Conservation (phyloP, 2,329 filamentous ascomycete genomes). For the Fusarium globosum region DNA sequence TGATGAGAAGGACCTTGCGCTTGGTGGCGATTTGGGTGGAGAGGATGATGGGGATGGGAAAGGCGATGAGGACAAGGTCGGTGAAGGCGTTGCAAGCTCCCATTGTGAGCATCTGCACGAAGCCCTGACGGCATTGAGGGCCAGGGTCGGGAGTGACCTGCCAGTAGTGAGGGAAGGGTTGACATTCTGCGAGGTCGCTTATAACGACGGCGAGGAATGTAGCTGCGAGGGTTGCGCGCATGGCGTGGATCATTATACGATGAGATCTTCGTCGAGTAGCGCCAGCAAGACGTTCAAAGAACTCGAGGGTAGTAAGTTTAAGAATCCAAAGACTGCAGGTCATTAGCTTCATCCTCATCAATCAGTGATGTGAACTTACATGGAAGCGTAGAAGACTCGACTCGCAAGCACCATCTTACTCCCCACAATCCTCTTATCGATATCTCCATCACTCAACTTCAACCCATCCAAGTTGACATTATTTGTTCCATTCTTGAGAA, state of each 20-base stretch:
- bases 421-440: slow-evolving; percentile 73
- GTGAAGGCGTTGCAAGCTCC: slow-evolving; percentile 84
- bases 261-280: slow-evolving; percentile 82
- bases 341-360: slow-evolving; percentile 14
- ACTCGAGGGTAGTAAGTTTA: slow-evolving; percentile 89
- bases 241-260: slow-evolving; percentile 72
- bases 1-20: slow-evolving; percentile 79
- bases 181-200: slow-evolving; percentile 84
- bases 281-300: slow-evolving; percentile 84
- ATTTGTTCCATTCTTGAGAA: slow-evolving; percentile 89
- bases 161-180: slow-evolving; percentile 77
- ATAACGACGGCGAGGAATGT: slow-evolving; percentile 84
- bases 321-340: slow-evolving; percentile 81
- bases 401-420: slow-evolving; percentile 82
- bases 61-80: slow-evolving; percentile 83
- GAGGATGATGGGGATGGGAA: slow-evolving; percentile 89
- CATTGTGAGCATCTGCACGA: slow-evolving; percentile 86
- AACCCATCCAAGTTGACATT: slow-evolving; percentile 69
- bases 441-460: slow-evolving; percentile 40
- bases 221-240: slow-evolving; percentile 75
- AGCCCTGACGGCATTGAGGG: slow-evolving; percentile 82
- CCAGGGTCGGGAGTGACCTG: slow-evolving; percentile 85
- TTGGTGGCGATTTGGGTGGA: slow-evolving; percentile 77
- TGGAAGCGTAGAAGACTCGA: slow-evolving; percentile 85
- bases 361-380: slow-evolving; percentile 65